Base-by-base conservation (phyloP, 1,284 basidiomycete species). In the Ganoderma sp. region DNA sequence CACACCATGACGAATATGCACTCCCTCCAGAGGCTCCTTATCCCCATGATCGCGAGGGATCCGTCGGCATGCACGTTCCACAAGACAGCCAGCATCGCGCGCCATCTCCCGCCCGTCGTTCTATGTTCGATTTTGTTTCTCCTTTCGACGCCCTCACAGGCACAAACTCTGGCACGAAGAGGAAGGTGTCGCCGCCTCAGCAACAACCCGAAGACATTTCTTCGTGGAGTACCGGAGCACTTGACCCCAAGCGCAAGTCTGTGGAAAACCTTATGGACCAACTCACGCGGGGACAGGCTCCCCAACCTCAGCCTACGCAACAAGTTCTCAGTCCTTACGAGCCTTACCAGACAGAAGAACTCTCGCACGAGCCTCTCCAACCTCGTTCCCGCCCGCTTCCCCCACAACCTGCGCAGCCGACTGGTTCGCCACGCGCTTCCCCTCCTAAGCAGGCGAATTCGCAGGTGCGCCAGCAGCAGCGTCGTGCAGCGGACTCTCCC, bases 71-170 rank as follows among this genome's bases (percentile, higher is more conserved):
- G 60, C 67, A 75, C 45, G 61, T 66, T 28, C 61, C 72, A 62
- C 71, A 67, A 61, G 68, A 74, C 37, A 68, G 69, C 32, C 82
- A 82, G 67, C 85, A 84, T 64, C 84, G 84, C 57, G 81, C 85
- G 12, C 88, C 91, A 0, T 87, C 90, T 42, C 89, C 91, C 56
- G 85, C 89, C 39, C 89, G 87, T 73, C 90, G 90, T 79, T 90
- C 90, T 65, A 88, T 93, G 85, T 94, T 94, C 74, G 91, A 93
- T 61, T 94, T 92, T 70, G 84, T 90, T 66, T 93, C 92, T 65
- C 90, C 93, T 3, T 94, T 94, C 73, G 93, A 94, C 74, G 91
- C 91, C 15, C 83, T 94, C 39, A 78, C 80, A 25, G 69, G 66
- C 37, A 81, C 85, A 7, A 74, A 84, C 28, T 75, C 81, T 7